Conservation (phyloP, 768 basidiomycete genomes). For the Baorangia bicolor region DNA sequence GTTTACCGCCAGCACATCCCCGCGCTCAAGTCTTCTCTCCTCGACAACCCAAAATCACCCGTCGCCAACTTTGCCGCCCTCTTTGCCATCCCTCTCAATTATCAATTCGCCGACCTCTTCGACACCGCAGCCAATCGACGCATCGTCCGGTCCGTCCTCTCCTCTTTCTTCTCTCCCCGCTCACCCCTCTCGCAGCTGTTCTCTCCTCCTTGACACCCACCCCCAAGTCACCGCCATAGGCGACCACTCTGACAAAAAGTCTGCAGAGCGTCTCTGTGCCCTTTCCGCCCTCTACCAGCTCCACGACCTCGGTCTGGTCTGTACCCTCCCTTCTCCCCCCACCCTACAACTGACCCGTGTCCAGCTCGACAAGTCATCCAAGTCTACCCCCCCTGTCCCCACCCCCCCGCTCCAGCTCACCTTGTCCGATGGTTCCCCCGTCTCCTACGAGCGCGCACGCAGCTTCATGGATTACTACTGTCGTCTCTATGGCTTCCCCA, state of each 20-base stretch:
- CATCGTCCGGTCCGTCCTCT: slow-evolving; percentile 24
- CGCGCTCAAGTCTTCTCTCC: slow-evolving; percentile 29
- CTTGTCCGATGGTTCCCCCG: slow-evolving; percentile 61
- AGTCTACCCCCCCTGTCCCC: slow-evolving; percentile 6
- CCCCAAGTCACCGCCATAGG: slow-evolving; percentile 57
- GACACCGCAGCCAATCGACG: slow-evolving; percentile 10
- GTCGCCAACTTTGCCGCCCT: slow-evolving; percentile 41
- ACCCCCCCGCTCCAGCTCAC: slow-evolving; percentile 23
- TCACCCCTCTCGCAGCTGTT: slow-evolving; percentile 15
- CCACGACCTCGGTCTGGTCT: slow-evolving; percentile 58
- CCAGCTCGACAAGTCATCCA: slow-evolving; percentile 33
- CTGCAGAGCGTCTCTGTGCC: slow-evolving; percentile 74
- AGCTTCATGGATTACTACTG: slow-evolving; percentile 97
- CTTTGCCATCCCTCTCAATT: slow-evolving; percentile 13
- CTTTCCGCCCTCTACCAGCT: slow-evolving; percentile 74
- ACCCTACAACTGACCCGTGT: neutral
- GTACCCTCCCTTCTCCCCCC: slow-evolving; percentile 27
- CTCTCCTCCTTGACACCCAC: slow-evolving; percentile 27
- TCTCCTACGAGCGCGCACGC: slow-evolving; percentile 72
- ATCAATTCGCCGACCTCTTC: slow-evolving; percentile 12
- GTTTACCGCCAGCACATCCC: slow-evolving; percentile 19
- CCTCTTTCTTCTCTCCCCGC: neutral
- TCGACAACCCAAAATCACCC: slow-evolving; percentile 53
- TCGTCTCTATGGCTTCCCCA: slow-evolving; percentile 67
- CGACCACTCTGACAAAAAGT: slow-evolving; percentile 55